Evolutionary conservation across 1,139 yeast species (phyloP), one percentile per base, ranked within the genome.

Genomic region (Sporopachydermia cereana): DNA sequence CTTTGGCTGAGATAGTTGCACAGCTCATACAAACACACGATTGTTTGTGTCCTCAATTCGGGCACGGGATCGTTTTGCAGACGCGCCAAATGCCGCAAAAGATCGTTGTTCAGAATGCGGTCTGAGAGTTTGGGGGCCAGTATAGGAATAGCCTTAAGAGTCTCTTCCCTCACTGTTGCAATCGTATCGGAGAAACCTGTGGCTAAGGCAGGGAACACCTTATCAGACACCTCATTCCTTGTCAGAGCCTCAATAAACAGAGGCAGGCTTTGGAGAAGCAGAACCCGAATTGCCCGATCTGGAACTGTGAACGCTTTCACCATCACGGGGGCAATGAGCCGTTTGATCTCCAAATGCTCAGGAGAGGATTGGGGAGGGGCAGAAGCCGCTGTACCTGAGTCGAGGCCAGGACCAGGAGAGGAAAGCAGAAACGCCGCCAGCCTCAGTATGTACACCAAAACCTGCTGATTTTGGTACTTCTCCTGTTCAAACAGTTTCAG

Each of bases 101-200:
- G 64, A 47, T 91, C 97, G 54, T 88, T 89, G 57, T 91, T 91
- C 44, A 89, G 69, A 58, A 85, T 95, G 46, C 95, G 75, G 36
- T 80, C 86, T 0, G 85, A 71, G 2, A 91, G 70, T 53, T 79
- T 79, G 24, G 79, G 79, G 2, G 81, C 76, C 29, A 91, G 64
- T 3, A 68, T 63, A 2, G 81, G 71, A 4, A 86, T 75, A 1
- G 89, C 76, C 45, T 80, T 81, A 42, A 91, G 67, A 0, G 97
- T 84, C 41, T 82, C 85, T 53, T 84, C 88, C 49, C 97, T 69
- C 43, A 91, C 76, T 31, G 81, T 72, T 5, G 81, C 76, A 57
- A 86, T 89, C 0, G 95, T 77, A 58, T 91, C 98, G 34, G 80
- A 78, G 55, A 91, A 82, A 0, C 97, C 97, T 20, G 82, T 77